Evolutionary conservation across 2,329 filamentous ascomycete genomes (phyloP).

Genomic region (Fusarium austroafricanum): DNA sequence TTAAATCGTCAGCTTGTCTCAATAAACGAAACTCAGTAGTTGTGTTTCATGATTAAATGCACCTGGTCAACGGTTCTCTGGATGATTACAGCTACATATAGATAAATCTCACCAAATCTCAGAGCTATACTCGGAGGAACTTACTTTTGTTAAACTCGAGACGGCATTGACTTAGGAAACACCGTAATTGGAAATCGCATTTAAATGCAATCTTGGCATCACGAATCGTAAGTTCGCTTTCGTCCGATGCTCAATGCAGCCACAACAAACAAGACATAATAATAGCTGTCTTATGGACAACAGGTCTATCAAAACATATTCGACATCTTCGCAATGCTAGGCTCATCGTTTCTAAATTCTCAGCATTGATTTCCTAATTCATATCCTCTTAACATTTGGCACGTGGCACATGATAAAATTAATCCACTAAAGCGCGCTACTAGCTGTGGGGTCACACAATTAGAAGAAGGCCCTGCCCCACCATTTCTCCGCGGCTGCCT

Average conservation of each 20-base stretch:
- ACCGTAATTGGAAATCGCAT: neutral
- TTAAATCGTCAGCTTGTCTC: conserved; percentile 18
- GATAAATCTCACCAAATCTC: too few relatives aligned
- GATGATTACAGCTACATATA: neutral
- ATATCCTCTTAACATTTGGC: conserved; percentile 4
- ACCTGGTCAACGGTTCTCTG: too few relatives aligned
- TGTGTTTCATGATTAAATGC: neutral
- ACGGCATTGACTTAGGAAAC: neutral
- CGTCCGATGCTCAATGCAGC: neutral
- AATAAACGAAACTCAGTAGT: neutral
- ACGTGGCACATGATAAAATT: conserved; percentile 31
- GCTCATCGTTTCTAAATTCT: neutral
- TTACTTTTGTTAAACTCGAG: neutral
- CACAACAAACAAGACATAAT: neutral
- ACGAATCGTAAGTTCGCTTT: conserved; percentile 1
- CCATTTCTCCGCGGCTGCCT: conserved; percentile 37
- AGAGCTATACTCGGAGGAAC: neutral
- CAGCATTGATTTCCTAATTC: neutral
- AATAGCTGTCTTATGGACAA: neutral
- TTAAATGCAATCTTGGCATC: conserved; percentile 5
- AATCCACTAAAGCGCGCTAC: conserved; percentile 28
- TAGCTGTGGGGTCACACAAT: conserved; percentile 27
- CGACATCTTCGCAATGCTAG: too few relatives aligned
- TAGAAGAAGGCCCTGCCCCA: conserved; percentile 29
- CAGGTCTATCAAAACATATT: too few relatives aligned